phyloP scores from a whole-genome alignment of 208 protist genomes.

The Vickermania ingenoplastis region DNA sequence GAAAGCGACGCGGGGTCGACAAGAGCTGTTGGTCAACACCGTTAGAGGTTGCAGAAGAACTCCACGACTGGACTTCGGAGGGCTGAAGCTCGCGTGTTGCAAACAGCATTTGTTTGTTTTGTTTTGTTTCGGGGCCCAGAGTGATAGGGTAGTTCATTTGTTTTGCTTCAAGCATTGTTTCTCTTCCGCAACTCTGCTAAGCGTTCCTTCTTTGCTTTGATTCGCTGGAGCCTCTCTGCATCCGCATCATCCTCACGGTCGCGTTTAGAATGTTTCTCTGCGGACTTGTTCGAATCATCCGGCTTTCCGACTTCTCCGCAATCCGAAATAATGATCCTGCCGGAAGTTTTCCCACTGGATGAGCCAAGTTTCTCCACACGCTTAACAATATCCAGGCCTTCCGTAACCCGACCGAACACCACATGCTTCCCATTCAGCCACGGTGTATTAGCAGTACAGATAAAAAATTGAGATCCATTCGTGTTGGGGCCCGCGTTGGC shows the following conservation, averaged over 20 bases:
- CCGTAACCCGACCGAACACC: conserved; percentile 91
- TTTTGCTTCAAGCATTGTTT: too few species aligned
- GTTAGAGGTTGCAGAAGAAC: too few species aligned
- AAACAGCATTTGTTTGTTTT: too few species aligned
- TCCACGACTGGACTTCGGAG: too few species aligned
- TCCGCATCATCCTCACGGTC: conserved; percentile 7
- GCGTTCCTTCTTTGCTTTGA: conserved; percentile 56
- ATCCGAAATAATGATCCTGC: conserved; percentile 50
- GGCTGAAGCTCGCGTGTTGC: too few species aligned
- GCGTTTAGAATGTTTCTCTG: conserved; percentile 8
- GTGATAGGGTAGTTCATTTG: too few species aligned
- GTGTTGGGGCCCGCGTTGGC: conserved; percentile 97
- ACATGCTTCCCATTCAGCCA: conserved; percentile 94
- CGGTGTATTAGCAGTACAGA: conserved; percentile 77
- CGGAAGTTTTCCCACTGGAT: conserved; percentile 54
- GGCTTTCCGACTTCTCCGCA: conserved; percentile 57
- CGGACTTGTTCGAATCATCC: background rate
- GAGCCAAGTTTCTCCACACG: conserved; percentile 69
- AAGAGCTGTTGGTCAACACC: too few species aligned
- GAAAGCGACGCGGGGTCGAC: too few species aligned
- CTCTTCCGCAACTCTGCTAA: conserved; percentile 39
- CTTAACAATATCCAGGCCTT: conserved; percentile 82
- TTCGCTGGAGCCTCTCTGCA: conserved; percentile 21
- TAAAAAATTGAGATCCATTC: conserved; percentile 95
- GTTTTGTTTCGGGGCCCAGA: too few species aligned